Conservation (phyloP, 768 basidiomycete genomes). For the Hygrocybe punicea region DNA sequence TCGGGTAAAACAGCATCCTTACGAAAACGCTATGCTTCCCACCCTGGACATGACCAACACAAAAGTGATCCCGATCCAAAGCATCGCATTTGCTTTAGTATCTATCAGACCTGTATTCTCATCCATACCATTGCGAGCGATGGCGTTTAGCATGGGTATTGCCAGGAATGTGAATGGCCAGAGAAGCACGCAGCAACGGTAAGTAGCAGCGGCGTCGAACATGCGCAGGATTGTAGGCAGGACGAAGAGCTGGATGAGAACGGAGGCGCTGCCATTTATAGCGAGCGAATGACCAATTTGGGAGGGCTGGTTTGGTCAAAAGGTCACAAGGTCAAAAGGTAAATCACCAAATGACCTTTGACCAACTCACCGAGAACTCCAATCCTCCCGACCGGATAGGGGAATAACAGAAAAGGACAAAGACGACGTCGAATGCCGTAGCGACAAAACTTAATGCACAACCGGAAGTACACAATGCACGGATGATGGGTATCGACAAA, state of each 20-base stretch:
- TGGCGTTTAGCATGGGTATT: slow-evolving; percentile 48
- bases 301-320: slow-evolving; percentile 25
- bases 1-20: too few species aligned
- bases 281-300: slow-evolving; percentile 58
- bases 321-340: too few species aligned
- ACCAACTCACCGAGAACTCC: slow-evolving; percentile 28
- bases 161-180: slow-evolving; percentile 50
- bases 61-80: slow-evolving; percentile 51
- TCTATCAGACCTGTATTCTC: too few species aligned
- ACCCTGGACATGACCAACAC: slow-evolving; percentile 41
- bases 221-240: slow-evolving; percentile 40
- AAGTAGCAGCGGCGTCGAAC: slow-evolving; percentile 48
- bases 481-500: slow-evolving; percentile 50
- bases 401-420: slow-evolving; percentile 63
- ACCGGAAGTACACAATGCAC: slow-evolving; percentile 48
- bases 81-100: slow-evolving; percentile 10
- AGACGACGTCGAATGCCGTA: slow-evolving; percentile 58
- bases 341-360: too few species aligned
- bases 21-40: slow-evolving; percentile 16
- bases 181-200: slow-evolving; percentile 50
- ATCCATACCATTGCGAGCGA: slow-evolving; percentile 32
- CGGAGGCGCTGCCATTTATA: slow-evolving; percentile 34
- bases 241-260: slow-evolving; percentile 46
- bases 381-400: slow-evolving; percentile 50
- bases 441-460: slow-evolving; percentile 50